Percentiles rank a stretch among this genome's conserved stretches.
Evolutionary conservation across 148 eudicot species (phyloP).

Genomic region (Limonium bicolor): DNA sequence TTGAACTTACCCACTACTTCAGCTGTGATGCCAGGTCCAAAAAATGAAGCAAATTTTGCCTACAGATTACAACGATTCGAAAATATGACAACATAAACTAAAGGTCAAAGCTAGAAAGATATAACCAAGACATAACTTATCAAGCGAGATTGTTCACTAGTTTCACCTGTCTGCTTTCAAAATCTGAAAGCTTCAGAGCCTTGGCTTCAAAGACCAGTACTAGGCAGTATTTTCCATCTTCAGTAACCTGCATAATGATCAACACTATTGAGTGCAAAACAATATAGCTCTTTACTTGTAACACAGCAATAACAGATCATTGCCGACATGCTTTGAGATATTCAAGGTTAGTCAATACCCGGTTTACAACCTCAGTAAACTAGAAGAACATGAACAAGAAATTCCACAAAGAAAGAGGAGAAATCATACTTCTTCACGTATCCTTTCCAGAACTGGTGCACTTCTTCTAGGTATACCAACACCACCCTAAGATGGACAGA

Average conservation of each 20-base stretch:
- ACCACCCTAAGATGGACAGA: conserved; percentile 44
- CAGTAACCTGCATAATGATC: conserved; percentile 51
- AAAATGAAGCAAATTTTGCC: conserved; percentile 91
- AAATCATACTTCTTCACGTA: conserved; percentile 85
- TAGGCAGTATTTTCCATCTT: conserved; percentile 79
- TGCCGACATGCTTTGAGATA: no score
- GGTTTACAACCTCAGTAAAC: no score
- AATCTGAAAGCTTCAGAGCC: conserved; percentile 67
- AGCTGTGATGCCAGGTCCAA: conserved; percentile 90
- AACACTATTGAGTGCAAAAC: background rate
- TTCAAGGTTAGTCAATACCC: no score
- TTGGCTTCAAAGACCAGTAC: conserved; percentile 76
- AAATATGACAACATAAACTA: no score
- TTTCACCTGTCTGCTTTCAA: conserved; percentile 80
- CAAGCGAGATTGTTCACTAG: no score
- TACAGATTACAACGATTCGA: no score
- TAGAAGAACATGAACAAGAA: no score
- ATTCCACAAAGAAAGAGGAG: no score
- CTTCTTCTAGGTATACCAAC: conserved; percentile 88
- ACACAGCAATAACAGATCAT: background rate
- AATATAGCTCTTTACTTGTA: background rate
- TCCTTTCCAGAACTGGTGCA: conserved; percentile 70
- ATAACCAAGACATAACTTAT: no score
- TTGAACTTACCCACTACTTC: conserved; percentile 66
- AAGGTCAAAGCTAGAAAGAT: no score